Percentiles rank a stretch among this genome's conserved stretches.
These are phyloP conservation scores for Schizochytrium sp. DNA, from an alignment of 108 stramenopile genomes.

Conservation along the genomic window DNA sequence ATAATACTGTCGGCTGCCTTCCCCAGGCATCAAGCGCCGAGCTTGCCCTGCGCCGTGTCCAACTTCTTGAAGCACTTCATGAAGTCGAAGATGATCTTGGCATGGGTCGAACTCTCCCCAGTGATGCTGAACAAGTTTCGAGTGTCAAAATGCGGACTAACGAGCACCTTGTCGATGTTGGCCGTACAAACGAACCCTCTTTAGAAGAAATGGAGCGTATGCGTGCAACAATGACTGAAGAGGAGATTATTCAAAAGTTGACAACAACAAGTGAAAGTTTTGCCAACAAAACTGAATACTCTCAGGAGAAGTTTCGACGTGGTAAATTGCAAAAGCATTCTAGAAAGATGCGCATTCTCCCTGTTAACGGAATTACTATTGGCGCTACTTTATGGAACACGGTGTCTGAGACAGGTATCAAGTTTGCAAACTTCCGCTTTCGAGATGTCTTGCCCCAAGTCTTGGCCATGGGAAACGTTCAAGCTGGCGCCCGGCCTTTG, in stretches of 20 bases:
- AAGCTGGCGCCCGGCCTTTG: slow-evolving; percentile 83
- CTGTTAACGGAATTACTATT: slow-evolving; percentile 78
- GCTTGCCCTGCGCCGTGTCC: not conserved
- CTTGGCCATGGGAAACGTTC: slow-evolving; percentile 82
- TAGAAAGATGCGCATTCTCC: slow-evolving; percentile 82
- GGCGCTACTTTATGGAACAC: slow-evolving; percentile 79
- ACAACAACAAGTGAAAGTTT: slow-evolving; percentile 85
- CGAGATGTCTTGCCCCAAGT: slow-evolving; percentile 86
- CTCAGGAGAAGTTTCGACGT: slow-evolving; percentile 85
- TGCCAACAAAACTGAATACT: slow-evolving; percentile 83
- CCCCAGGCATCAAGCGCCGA: not conserved
- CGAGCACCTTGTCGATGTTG: slow-evolving; percentile 20
- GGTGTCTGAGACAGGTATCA: slow-evolving; percentile 78
- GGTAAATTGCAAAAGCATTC: slow-evolving; percentile 86
- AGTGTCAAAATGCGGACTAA: not conserved
- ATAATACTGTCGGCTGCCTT: not conserved
- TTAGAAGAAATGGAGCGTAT: slow-evolving; percentile 36
- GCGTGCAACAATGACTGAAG: slow-evolving; percentile 35
- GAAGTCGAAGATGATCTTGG: slow-evolving; percentile 50
- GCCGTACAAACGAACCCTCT: not conserved
- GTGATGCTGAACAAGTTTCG: not conserved
- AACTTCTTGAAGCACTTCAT: slow-evolving; percentile 7
- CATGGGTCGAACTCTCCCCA: not conserved
- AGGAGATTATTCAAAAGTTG: slow-evolving; percentile 81
- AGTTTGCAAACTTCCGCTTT: slow-evolving; percentile 72